Evolutionary conservation across 2,329 filamentous ascomycete species (phyloP).

Genomic region (Parasarocladium wereldwijsianum): DNA sequence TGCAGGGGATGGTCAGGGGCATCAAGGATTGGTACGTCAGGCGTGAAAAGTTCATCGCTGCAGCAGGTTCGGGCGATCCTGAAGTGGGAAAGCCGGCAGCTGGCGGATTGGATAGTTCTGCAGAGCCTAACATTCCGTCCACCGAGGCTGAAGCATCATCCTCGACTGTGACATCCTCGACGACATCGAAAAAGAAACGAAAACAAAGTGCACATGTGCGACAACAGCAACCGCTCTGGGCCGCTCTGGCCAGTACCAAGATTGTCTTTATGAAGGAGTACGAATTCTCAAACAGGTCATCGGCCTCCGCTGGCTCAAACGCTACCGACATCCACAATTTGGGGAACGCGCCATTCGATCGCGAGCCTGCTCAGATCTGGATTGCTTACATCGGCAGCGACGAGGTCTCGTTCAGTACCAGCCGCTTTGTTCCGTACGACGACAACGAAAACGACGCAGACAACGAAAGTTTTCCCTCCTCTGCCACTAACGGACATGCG

Average conservation of each 20-base stretch:
- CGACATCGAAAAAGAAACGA: slow-evolving; percentile 55
- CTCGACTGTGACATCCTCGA: slow-evolving; percentile 15
- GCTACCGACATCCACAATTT: slow-evolving; percentile 65
- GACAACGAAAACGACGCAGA: slow-evolving; percentile 14
- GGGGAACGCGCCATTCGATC: slow-evolving; percentile 59
- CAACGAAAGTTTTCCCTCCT: slow-evolving; percentile 11
- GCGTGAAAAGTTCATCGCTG: slow-evolving; percentile 39
- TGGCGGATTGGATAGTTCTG: background rate
- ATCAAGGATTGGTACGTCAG: slow-evolving; percentile 55
- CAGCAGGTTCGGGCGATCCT: slow-evolving; percentile 38
- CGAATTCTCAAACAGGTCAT: slow-evolving; percentile 63
- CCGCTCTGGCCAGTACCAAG: slow-evolving; percentile 87
- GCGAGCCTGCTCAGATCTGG: slow-evolving; percentile 60
- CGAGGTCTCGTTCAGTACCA: slow-evolving; percentile 63
- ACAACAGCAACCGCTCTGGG: slow-evolving; percentile 86
- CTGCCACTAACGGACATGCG: slow-evolving; percentile 14
- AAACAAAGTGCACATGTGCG: slow-evolving; percentile 86
- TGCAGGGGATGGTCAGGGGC: slow-evolving; percentile 57
- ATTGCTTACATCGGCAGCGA: slow-evolving; percentile 67
- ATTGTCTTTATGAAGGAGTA: slow-evolving; percentile 90
- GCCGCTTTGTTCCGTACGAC: slow-evolving; percentile 39
- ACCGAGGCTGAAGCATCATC: slow-evolving; percentile 16
- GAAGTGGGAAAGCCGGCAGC: slow-evolving; percentile 39
- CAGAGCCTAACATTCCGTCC: background rate
- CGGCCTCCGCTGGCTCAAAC: slow-evolving; percentile 59